These are phyloP conservation scores for Apophysomyces trapeziformis DNA, from an alignment of 371 early-diverging fungal genomes.

Conservation along the genomic window DNA sequence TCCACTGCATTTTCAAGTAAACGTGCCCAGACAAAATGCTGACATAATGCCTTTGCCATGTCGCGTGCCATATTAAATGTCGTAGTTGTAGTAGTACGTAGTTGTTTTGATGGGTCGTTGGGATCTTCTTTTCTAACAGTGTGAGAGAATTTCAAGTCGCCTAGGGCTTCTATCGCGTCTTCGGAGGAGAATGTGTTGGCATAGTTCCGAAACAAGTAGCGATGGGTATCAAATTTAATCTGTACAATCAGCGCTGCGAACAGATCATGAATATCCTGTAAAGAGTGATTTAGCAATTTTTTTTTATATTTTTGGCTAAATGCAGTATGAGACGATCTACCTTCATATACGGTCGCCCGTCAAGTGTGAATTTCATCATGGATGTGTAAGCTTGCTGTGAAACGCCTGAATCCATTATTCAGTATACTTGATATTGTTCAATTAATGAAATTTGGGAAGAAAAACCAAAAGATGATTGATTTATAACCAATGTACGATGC, in stretches of 20 bases:
- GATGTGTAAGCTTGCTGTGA: constrained; percentile 56
- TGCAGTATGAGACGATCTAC: constrained; percentile 16
- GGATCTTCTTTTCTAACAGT: constrained; percentile 60
- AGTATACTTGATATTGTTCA: constrained; percentile 1
- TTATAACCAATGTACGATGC: neutral
- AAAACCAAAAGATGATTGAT: neutral
- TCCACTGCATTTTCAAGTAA: constrained; percentile 61
- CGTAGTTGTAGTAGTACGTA: constrained; percentile 64
- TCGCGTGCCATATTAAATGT: constrained; percentile 68
- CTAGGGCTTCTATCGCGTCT: constrained; percentile 59
- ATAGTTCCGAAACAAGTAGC: constrained; percentile 60
- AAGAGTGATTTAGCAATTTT: neutral
- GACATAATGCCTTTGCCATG: constrained; percentile 69
- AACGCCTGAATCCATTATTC: constrained; percentile 27
- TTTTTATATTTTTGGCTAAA: neutral
- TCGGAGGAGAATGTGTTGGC: constrained; percentile 66
- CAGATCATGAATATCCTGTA: constrained; percentile 66
- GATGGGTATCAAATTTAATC: constrained; percentile 57
- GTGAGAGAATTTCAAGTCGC: constrained; percentile 58
- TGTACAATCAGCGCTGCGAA: constrained; percentile 68
- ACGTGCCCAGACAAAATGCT: constrained; percentile 64
- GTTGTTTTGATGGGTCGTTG: constrained; percentile 53
- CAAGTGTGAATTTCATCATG: constrained; percentile 58
- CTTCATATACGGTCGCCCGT: constrained; percentile 54
- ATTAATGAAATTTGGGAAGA: neutral